phyloP scores from a whole-genome alignment of 257 asterid genomes.

The Schizonepeta tenuifolia region DNA sequence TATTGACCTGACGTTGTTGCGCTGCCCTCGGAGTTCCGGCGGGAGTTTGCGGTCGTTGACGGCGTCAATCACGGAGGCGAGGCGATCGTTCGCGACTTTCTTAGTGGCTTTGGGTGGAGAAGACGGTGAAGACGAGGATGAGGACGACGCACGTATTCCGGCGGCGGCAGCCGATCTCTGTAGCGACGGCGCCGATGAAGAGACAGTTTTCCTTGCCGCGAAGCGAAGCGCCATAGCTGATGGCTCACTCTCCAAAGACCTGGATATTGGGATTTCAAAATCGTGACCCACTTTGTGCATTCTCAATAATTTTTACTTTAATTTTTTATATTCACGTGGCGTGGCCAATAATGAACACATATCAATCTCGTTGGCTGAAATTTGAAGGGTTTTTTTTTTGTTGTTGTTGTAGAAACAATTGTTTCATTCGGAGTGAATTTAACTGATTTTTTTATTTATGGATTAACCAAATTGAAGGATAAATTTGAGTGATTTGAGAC shows the following conservation, averaged over 20 bases:
- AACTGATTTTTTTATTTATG: too few species aligned
- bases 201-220: constrained; percentile 42
- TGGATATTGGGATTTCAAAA: constrained; percentile 21
- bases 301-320: too few species aligned
- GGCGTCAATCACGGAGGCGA: constrained; percentile 78
- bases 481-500: too few species aligned
- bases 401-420: too few species aligned
- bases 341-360: constrained; percentile 25
- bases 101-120: constrained; percentile 38
- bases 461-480: too few species aligned
- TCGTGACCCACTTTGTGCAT: constrained; percentile 1
- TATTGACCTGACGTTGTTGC: constrained; percentile 67
- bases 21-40: constrained; percentile 88
- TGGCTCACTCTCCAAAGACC: constrained; percentile 40
- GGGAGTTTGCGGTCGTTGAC: constrained; percentile 88
- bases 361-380: too few species aligned
- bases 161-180: constrained; percentile 27
- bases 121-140: constrained; percentile 36
- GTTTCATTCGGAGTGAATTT: too few species aligned
- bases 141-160: constrained; percentile 39
- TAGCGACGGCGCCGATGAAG: constrained; percentile 39
- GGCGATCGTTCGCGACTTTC: constrained; percentile 58
- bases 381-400: too few species aligned
- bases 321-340: constrained; percentile 6
- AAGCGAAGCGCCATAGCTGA: constrained; percentile 58